These are phyloP conservation scores for Xylariaceae sp. DNA, from an alignment of 2,329 filamentous ascomycete genomes.

Conservation along the genomic window DNA sequence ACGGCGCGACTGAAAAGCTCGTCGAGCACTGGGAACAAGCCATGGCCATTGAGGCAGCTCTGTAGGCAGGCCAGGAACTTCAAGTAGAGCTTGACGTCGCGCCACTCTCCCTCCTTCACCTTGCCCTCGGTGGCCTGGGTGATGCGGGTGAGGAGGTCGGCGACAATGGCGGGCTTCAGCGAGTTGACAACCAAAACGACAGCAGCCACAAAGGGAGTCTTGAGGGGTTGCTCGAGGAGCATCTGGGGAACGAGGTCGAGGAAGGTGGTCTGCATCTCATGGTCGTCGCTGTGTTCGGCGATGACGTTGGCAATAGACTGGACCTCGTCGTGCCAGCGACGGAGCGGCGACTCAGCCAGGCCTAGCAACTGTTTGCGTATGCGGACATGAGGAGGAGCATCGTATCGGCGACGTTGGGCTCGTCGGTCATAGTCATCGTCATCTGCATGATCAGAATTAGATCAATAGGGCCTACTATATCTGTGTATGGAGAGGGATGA, in stretches of 20 bases:
- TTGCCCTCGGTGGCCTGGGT: constrained; percentile 60
- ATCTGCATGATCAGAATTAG: constrained; percentile 38
- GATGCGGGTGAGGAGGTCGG: constrained; percentile 63
- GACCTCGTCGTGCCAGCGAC: constrained; percentile 75
- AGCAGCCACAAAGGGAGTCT: constrained; percentile 91
- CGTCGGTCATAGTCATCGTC: constrained; percentile 76
- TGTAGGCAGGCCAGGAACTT: constrained; percentile 88
- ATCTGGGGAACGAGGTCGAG: constrained; percentile 71
- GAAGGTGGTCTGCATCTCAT: constrained; percentile 70
- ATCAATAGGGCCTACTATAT: constrained; percentile 5
- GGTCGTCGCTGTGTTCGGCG: constrained; percentile 80
- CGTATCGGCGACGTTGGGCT: constrained; percentile 68
- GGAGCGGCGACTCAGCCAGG: constrained; percentile 77
- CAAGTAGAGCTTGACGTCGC: constrained; percentile 83
- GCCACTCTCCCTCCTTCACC: constrained; percentile 74
- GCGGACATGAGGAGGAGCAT: constrained; percentile 65
- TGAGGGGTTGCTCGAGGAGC: constrained; percentile 86
- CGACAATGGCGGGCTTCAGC: constrained; percentile 69
- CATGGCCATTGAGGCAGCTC: constrained; percentile 73
- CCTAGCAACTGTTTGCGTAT: constrained; percentile 74
- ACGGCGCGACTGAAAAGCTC: constrained; percentile 91
- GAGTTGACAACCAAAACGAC: constrained; percentile 77
- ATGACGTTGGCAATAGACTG: constrained; percentile 70
- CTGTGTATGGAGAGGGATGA: neutral
- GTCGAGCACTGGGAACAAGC: constrained; percentile 78